Evolutionary conservation across 2,329 filamentous ascomycete genomes (phyloP).

Genomic region (Diplodia seriata): DNA sequence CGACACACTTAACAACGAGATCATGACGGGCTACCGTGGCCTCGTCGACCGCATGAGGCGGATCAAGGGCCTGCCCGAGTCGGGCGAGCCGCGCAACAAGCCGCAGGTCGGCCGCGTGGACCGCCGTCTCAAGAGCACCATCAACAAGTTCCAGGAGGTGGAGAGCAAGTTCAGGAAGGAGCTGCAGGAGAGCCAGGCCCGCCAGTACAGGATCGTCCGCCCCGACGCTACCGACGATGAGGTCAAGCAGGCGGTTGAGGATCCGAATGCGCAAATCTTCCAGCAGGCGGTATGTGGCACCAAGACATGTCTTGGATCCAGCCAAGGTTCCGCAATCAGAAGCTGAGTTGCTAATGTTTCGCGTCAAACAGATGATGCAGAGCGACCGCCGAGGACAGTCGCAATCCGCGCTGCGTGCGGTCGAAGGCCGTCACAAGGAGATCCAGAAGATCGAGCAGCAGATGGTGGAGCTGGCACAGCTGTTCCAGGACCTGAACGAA

Average conservation of each 20-base stretch:
- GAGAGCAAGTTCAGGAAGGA: slow-evolving; percentile 82
- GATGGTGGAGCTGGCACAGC: slow-evolving; percentile 82
- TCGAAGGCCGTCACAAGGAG: slow-evolving; percentile 81
- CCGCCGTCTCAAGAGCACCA: slow-evolving; percentile 78
- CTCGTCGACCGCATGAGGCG: slow-evolving; percentile 80
- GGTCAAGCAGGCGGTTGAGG: slow-evolving; percentile 77
- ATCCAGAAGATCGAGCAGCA: slow-evolving; percentile 92
- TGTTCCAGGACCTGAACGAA: slow-evolving; percentile 89
- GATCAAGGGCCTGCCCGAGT: slow-evolving; percentile 82
- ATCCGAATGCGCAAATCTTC: slow-evolving; percentile 80
- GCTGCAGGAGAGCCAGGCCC: slow-evolving; percentile 80
- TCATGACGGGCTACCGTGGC: slow-evolving; percentile 81
- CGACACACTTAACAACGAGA: slow-evolving; percentile 75
- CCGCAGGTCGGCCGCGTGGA: slow-evolving; percentile 84
- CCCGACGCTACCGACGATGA: slow-evolving; percentile 82
- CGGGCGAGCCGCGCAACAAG: slow-evolving; percentile 73
- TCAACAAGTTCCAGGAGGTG: slow-evolving; percentile 79
- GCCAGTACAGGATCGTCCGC: slow-evolving; percentile 88
- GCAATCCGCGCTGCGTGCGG: slow-evolving; percentile 77
- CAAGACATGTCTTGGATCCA: slow-evolving; percentile 10
- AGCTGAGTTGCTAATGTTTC: slow-evolving; percentile 16
- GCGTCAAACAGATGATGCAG: slow-evolving; percentile 67
- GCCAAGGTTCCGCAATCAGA: slow-evolving; percentile 10
- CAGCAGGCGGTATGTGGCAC: slow-evolving; percentile 68
- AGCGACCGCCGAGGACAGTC: slow-evolving; percentile 83